Evolutionary conservation across 2,329 filamentous ascomycete genomes (phyloP).

Genomic region (Daldinia eschscholtzii): DNA sequence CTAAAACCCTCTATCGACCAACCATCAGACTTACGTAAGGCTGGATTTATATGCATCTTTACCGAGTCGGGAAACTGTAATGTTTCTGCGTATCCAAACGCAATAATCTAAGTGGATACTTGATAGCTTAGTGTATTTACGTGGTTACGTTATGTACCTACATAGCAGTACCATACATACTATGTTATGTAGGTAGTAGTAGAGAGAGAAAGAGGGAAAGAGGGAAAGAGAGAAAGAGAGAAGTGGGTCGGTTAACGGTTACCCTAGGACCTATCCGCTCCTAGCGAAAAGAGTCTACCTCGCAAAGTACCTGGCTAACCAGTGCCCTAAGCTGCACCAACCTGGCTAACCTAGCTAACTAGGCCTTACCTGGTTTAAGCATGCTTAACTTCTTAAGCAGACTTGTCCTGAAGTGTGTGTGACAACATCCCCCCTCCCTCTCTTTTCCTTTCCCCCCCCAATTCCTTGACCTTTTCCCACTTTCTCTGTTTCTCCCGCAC

Average conservation of each 20-base stretch:
- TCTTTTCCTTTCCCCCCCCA: slow-evolving; percentile 34
- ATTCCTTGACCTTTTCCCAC: slow-evolving; percentile 42
- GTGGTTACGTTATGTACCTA: background rate
- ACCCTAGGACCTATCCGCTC: slow-evolving; percentile 33
- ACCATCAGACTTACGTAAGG: slow-evolving; percentile 39
- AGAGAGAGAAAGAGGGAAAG: too few relatives aligned
- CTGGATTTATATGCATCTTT: slow-evolving; percentile 7
- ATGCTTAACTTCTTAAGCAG: slow-evolving; percentile 19
- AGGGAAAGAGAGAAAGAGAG: background rate
- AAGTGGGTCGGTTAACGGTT: slow-evolving; percentile 31
- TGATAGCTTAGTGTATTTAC: slow-evolving; percentile 7
- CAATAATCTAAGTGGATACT: slow-evolving; percentile 7
- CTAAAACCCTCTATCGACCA: slow-evolving; percentile 11
- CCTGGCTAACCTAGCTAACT: slow-evolving; percentile 3
- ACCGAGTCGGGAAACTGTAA: slow-evolving; percentile 5
- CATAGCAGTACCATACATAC: background rate
- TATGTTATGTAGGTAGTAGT: too few relatives aligned
- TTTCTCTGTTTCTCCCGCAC: slow-evolving; percentile 48
- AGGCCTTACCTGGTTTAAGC: slow-evolving; percentile 7
- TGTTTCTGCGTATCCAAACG: background rate
- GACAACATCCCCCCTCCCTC: slow-evolving; percentile 38
- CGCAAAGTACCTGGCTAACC: slow-evolving; percentile 25
- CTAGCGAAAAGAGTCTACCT: slow-evolving; percentile 25
- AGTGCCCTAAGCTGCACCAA: slow-evolving; percentile 2
- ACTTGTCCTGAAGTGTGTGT: slow-evolving; percentile 38